Evolutionary conservation across 1,284 basidiomycete genomes (phyloP), one percentile per base, ranked within the genome.

Genomic region (Phlebopus sp.): DNA sequence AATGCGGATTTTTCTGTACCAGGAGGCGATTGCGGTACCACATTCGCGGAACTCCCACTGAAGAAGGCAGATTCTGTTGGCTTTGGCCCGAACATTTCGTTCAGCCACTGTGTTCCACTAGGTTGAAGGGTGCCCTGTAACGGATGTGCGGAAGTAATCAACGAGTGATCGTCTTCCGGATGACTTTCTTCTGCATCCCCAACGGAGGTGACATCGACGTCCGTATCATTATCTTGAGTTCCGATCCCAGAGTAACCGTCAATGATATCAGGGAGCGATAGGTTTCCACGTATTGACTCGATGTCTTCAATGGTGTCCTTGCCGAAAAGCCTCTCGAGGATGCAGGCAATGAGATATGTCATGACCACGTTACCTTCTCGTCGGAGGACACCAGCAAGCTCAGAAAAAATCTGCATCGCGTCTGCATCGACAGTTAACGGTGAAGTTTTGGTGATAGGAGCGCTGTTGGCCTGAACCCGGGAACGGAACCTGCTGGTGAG

Each of bases 391-490:
- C 59, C 63, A 4, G 72, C 85, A 18, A 81, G 74, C 60, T 79
- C 71, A n/a, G 67, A 75, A 61, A 81, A 90, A 49, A 82, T 84
- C 50, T 71, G 71, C 79, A 90, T 86, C 19, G 75, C 86, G 50
- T 82, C 75, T 0, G 59, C 67, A 58, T 82, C 82, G 18, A 89
- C 85, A 15, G 75, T 68, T 8, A 85, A 72, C 1, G 71, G 55
- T 0, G 82, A 83, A 0, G 63, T 73, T 62, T 88, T 90, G 54
- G 77, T 77, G 43, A 91, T 90, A 50, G 82, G 91, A 58, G 72
- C 81, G 60, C 91, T 93, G 54, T 83, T 86, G 27, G 77, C 73
- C 59, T 97, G 96, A 1, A 94, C 90, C 35, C 86, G 80, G 21
- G 79, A 70, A 4, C 92, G 86, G 55, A 98, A 87, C 21, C 81